Evolutionary conservation across 2,329 filamentous ascomycete species (phyloP).

Genomic region (Fusarium tuaranense): DNA sequence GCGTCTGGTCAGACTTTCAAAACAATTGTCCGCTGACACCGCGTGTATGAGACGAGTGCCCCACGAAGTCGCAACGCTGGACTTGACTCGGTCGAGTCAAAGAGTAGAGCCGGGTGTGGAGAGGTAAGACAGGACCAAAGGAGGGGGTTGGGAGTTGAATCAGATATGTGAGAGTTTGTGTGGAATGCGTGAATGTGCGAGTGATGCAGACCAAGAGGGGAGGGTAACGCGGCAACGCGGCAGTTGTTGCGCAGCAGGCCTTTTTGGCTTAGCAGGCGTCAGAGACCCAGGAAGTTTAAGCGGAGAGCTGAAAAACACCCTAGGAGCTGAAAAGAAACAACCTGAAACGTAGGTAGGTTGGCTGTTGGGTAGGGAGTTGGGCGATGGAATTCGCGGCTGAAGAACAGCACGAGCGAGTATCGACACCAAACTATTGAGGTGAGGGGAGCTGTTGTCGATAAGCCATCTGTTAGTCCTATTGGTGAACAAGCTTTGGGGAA

Average conservation of each 20-base stretch:
- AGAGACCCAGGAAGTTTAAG: neutral
- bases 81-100: slow-evolving; percentile 5
- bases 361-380: slow-evolving; percentile 7
- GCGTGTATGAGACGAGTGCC: slow-evolving; percentile 10
- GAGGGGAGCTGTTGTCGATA: neutral
- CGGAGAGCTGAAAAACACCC: slow-evolving; percentile 1
- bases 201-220: slow-evolving; percentile 2
- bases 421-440: neutral
- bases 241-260: slow-evolving; percentile 14
- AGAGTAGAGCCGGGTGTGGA: neutral
- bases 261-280: slow-evolving; percentile 18
- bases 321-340: slow-evolving; percentile 14
- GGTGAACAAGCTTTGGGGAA: neutral
- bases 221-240: slow-evolving; percentile 8
- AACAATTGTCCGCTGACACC: slow-evolving; percentile 1
- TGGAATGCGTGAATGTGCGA: neutral
- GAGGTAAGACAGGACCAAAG: neutral
- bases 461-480: neutral
- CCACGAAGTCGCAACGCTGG: slow-evolving; percentile 6
- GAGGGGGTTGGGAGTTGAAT: neutral
- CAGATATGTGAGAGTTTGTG: slow-evolving; percentile 1
- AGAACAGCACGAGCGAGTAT: slow-evolving; percentile 3
- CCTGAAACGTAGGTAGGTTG: slow-evolving; percentile 8
- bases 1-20: slow-evolving; percentile 20
- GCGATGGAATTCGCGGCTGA: neutral